Conservation (phyloP, 2,329 filamentous ascomycete genomes). For the Ascomycota sp. region DNA sequence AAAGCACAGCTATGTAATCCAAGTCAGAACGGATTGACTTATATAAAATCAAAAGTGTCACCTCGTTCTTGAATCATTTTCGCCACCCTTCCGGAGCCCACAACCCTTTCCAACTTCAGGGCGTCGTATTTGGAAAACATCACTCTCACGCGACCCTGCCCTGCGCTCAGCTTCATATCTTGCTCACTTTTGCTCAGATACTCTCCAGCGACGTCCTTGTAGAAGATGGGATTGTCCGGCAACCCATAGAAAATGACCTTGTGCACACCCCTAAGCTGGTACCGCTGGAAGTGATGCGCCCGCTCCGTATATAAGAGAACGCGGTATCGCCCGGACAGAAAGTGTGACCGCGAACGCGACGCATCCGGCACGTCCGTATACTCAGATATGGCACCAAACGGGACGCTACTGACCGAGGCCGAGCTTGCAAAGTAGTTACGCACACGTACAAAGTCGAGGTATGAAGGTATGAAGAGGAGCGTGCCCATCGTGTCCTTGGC, state of each 20-base stretch:
- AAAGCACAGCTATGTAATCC: background rate
- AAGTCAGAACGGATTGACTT: slow-evolving; percentile 7
- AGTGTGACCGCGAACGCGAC: slow-evolving; percentile 69
- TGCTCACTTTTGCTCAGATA: slow-evolving; percentile 42
- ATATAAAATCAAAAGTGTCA: slow-evolving; percentile 93
- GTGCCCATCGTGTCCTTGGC: slow-evolving; percentile 46
- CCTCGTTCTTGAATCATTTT: slow-evolving; percentile 69
- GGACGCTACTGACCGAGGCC: slow-evolving; percentile 26
- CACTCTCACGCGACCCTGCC: slow-evolving; percentile 36
- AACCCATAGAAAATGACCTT: slow-evolving; percentile 76
- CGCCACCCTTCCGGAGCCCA: slow-evolving; percentile 59
- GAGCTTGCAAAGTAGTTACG: slow-evolving; percentile 79
- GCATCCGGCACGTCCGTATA: slow-evolving; percentile 66
- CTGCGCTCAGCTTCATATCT: slow-evolving; percentile 31
- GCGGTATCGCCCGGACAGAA: slow-evolving; percentile 61
- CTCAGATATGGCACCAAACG: slow-evolving; percentile 66
- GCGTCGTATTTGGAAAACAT: slow-evolving; percentile 82
- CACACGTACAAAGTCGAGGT: slow-evolving; percentile 85
- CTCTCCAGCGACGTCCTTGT: slow-evolving; percentile 52
- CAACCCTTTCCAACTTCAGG: slow-evolving; percentile 72
- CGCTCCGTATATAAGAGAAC: slow-evolving; percentile 83
- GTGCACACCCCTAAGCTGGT: slow-evolving; percentile 61
- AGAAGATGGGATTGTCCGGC: slow-evolving; percentile 74
- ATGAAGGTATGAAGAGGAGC: slow-evolving; percentile 77
- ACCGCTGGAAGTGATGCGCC: slow-evolving; percentile 92